phyloP scores from a whole-genome alignment of 768 basidiomycete genomes.

The Pleurotus djamor region DNA sequence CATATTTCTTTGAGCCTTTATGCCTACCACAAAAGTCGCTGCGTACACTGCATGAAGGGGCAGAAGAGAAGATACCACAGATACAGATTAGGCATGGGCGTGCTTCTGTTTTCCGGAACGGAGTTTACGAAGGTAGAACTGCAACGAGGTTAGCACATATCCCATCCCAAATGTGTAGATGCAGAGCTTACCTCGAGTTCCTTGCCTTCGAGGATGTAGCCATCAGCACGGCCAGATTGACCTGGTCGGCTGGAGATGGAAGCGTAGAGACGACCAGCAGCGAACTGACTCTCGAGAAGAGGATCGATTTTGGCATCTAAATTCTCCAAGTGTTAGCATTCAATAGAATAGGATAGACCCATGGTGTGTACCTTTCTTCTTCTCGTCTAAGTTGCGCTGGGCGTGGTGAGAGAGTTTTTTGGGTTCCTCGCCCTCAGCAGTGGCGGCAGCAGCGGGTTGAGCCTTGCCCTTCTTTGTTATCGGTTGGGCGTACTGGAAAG shows the following conservation, averaged over 20 bases:
- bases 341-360: background rate
- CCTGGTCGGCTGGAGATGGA: slow-evolving; percentile 93
- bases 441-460: slow-evolving; percentile 34
- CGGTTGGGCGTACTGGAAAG: slow-evolving; percentile 84
- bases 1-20: slow-evolving; percentile 1
- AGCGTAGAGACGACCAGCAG: slow-evolving; percentile 95
- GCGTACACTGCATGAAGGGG: slow-evolving; percentile 29
- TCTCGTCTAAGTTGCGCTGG: slow-evolving; percentile 83
- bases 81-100: slow-evolving; percentile 44
- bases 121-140: slow-evolving; percentile 96
- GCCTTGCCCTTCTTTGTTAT: slow-evolving; percentile 89
- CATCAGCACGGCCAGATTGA: slow-evolving; percentile 94
- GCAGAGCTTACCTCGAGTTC: slow-evolving; percentile 81
- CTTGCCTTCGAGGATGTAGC: slow-evolving; percentile 97
- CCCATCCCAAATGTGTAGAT: slow-evolving; percentile 17
- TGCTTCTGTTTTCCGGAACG: slow-evolving; percentile 96
- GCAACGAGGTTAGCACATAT: slow-evolving; percentile 4
- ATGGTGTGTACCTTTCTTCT: slow-evolving; percentile 72
- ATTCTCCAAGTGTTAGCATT: background rate
- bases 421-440: slow-evolving; percentile 52
- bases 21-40: slow-evolving; percentile 8
- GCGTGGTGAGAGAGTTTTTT: slow-evolving; percentile 90
- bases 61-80: slow-evolving; percentile 21
- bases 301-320: slow-evolving; percentile 89
- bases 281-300: slow-evolving; percentile 86